Percentiles rank a stretch among this genome's conserved stretches.
Evolutionary conservation across 192 early-diverging fungal species (phyloP).

Genomic region (Globomyces pollinis-pini): DNA sequence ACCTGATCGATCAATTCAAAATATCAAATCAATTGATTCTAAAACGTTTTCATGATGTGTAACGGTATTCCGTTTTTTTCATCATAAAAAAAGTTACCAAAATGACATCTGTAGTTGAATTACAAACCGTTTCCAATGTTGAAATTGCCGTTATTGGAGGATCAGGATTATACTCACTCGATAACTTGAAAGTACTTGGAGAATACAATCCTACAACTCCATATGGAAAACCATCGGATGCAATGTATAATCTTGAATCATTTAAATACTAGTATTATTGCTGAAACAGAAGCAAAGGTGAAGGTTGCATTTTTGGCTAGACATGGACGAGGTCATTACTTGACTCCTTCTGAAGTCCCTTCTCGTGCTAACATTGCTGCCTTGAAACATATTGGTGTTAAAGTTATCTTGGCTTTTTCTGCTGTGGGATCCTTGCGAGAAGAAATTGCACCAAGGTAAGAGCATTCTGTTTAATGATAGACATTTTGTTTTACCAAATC

Average conservation of each 20-base stretch:
- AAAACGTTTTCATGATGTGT: no score
- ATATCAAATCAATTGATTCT: no score
- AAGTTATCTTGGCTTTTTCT: slow-evolving; percentile 90
- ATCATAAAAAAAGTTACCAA: no score
- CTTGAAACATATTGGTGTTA: slow-evolving; percentile 86
- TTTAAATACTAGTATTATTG: no score
- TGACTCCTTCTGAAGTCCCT: slow-evolving; percentile 68
- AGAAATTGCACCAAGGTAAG: slow-evolving; percentile 31
- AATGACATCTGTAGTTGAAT: background rate
- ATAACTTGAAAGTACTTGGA: slow-evolving; percentile 67
- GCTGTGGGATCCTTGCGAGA: slow-evolving; percentile 93
- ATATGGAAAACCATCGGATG: slow-evolving; percentile 73
- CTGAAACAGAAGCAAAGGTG: slow-evolving; percentile 55
- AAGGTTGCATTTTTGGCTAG: slow-evolving; percentile 95
- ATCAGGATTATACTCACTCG: slow-evolving; percentile 65
- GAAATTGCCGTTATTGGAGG: slow-evolving; percentile 93
- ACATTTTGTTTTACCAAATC: slow-evolving; percentile 90
- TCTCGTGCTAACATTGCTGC: slow-evolving; percentile 96
- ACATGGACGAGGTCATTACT: slow-evolving; percentile 81
- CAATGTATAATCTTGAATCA: no score
- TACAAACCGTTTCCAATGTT: slow-evolving; percentile 32
- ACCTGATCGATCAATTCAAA: no score
- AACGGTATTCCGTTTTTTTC: no score
- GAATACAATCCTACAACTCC: slow-evolving; percentile 80
- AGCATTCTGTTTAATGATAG: slow-evolving; percentile 59